Evolutionary conservation across 495 filamentous ascomycete genomes (phyloP), one percentile per base, ranked within the genome.

Genomic region (Tuber melanosporum): DNA sequence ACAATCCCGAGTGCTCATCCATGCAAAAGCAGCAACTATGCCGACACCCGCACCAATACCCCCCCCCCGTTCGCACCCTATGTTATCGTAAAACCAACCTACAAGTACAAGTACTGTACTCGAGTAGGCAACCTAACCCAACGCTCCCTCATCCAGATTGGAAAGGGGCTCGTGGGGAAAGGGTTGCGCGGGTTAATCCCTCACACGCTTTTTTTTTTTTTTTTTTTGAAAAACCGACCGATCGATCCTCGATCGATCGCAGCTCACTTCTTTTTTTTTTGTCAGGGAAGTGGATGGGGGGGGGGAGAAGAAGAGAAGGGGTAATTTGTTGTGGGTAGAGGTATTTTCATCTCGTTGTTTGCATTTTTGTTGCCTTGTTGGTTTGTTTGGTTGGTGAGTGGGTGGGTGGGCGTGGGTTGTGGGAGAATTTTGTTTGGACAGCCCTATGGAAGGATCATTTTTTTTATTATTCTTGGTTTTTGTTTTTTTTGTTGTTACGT

Each of bases 161-260:
- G 22, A 62, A 62, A n/a, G 6, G 26, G 39, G 39, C 39, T 26
- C 14, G 57, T 14, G n/a, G 57, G 57, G 22, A 32, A 14, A 12
- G 57, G n/a, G 20, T 49, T 41, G 47, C 26, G n/a, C 57, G 26
- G 12, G 57, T 62, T 62, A 62, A 62, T 62, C 57, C 57, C 57
- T 62, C 57, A 62, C 57, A 32, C 15, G 15, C 57, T 62, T 62
- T 62, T 62, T 32, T 1, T 1, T 1, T 1, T 32, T 32, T 32
- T 32, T 32, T 32, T 32, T 32, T 32, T 32, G 32, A 3, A 6
- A 62, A 62, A 62, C 57, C 57, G 57, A 32, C 57, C 57, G 57
- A 62, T 62, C 57, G 57, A 62, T 62, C 57, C 57, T n/a, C 57
- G 57, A 62, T 62, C 57, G 57, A 62, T 62, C 57, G 57, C 57